Base-by-base conservation (phyloP, 2,329 filamentous ascomycete species). In the Cytospora chrysosperma region DNA sequence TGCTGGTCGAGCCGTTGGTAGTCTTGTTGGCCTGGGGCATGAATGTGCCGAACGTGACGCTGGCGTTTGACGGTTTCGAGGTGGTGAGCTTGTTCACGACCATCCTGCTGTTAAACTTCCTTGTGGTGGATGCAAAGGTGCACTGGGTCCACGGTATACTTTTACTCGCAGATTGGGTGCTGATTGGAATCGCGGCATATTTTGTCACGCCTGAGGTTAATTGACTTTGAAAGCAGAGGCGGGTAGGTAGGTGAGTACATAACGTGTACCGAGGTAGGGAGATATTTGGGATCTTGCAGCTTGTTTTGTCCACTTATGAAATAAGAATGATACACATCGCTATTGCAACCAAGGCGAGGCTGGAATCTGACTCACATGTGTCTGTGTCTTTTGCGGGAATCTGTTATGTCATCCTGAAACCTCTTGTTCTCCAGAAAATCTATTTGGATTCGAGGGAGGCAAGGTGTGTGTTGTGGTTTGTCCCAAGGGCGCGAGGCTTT, bases 111-210 rank as follows among this genome's bases (percentile, higher is more conserved):
- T 19, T 65, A 26, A 56, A 53, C 5, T 56, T 63, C 26, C 40
- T 63, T 6, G 43, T 63, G 24, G 56, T 63, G 24, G 34, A 60
- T 37, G 28, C 55, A 7, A 59, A 65, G 32, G 37, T 59, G n/a
- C 34, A 65, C 37, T 53, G 51, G 63, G 56, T 63, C 1, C 28
- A 63, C n/a, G 63, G 50, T 1, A 37, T 63, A 27, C 27, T 65
- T 32, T 34, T 56, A 6, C 40, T 65, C 15, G 60, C 40, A 24
- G 63, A 57, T 19, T 63, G 63, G 51, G 55, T 59, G n/a, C 15
- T 63, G 12, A 63, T 60, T 5, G 60, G 59, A 4, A 63, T 60
- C 5, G 50, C 63, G 21, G 59, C 63, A 8, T 59, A 58, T 6
- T 62, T 62, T 59, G 60, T 56, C 7, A 47, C 49, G 17, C 47